Conservation (phyloP, 1,284 basidiomycete genomes). For the Volvariella volvacea region DNA sequence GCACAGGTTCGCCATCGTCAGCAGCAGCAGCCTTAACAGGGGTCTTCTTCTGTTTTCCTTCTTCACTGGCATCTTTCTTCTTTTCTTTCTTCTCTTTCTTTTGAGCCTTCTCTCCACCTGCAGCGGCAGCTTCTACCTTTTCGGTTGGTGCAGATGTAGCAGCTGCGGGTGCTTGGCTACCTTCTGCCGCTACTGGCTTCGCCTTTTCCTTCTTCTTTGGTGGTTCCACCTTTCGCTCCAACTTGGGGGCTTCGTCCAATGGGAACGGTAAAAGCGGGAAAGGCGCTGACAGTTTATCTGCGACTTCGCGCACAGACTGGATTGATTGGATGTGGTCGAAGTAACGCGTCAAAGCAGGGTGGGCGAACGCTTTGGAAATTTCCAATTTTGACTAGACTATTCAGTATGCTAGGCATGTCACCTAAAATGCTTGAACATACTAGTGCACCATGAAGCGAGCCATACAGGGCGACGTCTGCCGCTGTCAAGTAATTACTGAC, state of each 20-base stretch:
- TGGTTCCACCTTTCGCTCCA: conserved; percentile 66
- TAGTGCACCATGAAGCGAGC: conserved; percentile 70
- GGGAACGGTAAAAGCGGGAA: conserved; percentile 67
- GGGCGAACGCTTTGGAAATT: conserved; percentile 62
- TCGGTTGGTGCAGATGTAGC: conserved; percentile 27
- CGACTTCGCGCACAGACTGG: conserved; percentile 50
- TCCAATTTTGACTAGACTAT: conserved; percentile 54
- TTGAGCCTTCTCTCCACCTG: conserved; percentile 28
- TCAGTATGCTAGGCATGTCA: conserved; percentile 12
- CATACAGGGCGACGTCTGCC: conserved; percentile 83
- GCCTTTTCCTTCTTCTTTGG: conserved; percentile 81
- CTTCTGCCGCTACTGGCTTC: conserved; percentile 30
- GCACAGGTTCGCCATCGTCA: conserved; percentile 72
- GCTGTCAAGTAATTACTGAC: conserved; percentile 79
- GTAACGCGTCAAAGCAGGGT: conserved; percentile 83
- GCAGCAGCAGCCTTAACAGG: conserved; percentile 34
- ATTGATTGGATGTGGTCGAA: conserved; percentile 87
- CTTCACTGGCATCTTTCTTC: conserved; percentile 29
- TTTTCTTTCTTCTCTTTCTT: conserved; percentile 45
- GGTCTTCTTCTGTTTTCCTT: conserved; percentile 30
- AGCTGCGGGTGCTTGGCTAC: conserved; percentile 18
- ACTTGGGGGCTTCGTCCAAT: conserved; percentile 65
- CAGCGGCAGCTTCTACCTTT: conserved; percentile 23
- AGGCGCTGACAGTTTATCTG: conserved; percentile 44
- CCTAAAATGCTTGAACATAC: conserved; percentile 38